Evolutionary conservation across 2,329 filamentous ascomycete species (phyloP), one percentile per base, ranked within the genome.

Genomic region (Colletotrichum chlorophyti): DNA sequence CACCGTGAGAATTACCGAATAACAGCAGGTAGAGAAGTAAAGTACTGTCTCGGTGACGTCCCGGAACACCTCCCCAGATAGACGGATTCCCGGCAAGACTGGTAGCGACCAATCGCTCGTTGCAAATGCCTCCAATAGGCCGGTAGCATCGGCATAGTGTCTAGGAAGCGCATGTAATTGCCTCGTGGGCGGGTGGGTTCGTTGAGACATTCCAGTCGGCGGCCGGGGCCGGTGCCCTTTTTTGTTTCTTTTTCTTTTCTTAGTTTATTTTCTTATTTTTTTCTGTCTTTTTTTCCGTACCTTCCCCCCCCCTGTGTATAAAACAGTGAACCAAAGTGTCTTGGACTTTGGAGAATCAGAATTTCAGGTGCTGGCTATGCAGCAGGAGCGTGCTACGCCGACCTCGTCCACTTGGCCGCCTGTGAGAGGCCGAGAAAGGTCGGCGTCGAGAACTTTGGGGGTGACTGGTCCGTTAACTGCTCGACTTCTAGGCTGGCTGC

Each of bases 391-490:
- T 61, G 58, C 60, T n/a, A n/a, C 41, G 53, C 29, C 38, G 49
- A 60, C 46, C 45, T 60, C 62, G 63, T 68, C 68, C 65, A 68
- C 67, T 67, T 69, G 67, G 64, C 63, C 53, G 61, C 58, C 40
- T 67, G 54, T 69, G 66, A 69, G 66, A 69, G 67, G 67, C 63
- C 63, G 54, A 59, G 24, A n/a, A 35, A 42, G 32, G 15, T 34
- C 40, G 34, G 40, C 21, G 26, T 40, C 19, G 40, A 32, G 15
- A 19, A 17, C 23, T 15, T 14, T 31, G 51, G 32, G 14, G 37
- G 29, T 35, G 6, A 34, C 41, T 42, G 37, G 37, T 37, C n/a
- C n/a, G 54, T 40, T 41, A 35, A 58, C 40, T 35, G 45, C 35
- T 37, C 54, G 35, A 58, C 40, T 35, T 52, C 35, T 37, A 59